These are phyloP conservation scores for Colletotrichum tropicicola DNA, from an alignment of 2,329 filamentous ascomycete species.

Conservation along the genomic window DNA sequence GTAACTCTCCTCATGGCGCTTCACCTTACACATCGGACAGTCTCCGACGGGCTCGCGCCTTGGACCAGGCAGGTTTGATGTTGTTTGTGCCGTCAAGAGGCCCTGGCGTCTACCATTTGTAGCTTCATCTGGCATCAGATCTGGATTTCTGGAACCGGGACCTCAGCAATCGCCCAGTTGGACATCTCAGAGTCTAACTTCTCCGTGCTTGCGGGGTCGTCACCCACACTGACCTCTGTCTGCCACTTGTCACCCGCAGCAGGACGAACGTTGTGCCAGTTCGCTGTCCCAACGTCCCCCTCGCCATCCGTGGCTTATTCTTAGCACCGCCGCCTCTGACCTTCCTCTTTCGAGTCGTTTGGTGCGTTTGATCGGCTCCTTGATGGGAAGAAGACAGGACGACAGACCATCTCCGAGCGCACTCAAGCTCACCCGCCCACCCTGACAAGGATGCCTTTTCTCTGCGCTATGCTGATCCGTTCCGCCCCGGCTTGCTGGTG, in stretches of 20 bases:
- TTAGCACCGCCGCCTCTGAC: constrained; percentile 17
- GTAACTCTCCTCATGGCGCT: neutral
- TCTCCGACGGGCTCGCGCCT: constrained; percentile 16
- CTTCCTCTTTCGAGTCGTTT: constrained; percentile 15
- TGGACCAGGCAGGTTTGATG: neutral
- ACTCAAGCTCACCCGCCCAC: neutral
- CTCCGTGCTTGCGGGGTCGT: constrained; percentile 16
- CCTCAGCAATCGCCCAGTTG: neutral
- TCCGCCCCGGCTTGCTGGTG: constrained; percentile 5
- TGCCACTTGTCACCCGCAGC: constrained; percentile 21
- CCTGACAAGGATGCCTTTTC: constrained; percentile 1
- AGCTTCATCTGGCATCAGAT: neutral
- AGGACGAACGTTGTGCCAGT: constrained; percentile 22
- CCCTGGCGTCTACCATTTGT: neutral
- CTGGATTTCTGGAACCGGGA: constrained; percentile 2
- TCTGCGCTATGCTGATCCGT: constrained; percentile 15
- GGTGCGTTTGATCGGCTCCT: constrained; percentile 25
- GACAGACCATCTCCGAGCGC: neutral
- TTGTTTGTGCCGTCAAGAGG: neutral
- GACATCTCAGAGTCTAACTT: neutral
- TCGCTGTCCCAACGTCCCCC: constrained; percentile 13
- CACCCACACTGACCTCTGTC: constrained; percentile 4
- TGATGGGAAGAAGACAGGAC: constrained; percentile 28
- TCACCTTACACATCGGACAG: constrained; percentile 14
- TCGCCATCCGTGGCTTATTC: constrained; percentile 27